These are phyloP conservation scores for Maudiozyma serrabonitensis DNA, from an alignment of 805 yeast genomes.

Conservation along the genomic window DNA sequence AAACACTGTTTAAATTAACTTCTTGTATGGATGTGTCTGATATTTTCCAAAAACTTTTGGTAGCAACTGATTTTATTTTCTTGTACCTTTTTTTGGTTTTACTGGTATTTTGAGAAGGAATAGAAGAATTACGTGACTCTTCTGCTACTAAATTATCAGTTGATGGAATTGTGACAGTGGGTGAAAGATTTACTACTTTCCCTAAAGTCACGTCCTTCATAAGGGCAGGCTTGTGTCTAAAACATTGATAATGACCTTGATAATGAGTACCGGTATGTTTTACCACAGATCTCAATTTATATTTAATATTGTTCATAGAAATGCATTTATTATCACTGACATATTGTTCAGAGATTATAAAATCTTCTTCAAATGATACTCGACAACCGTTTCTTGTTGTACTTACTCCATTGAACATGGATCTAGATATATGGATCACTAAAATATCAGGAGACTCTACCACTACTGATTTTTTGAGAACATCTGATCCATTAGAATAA, in stretches of 20 bases:
- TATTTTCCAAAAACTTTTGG: conserved; percentile 72
- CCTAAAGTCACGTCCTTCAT: conserved; percentile 9
- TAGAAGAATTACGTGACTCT: not conserved
- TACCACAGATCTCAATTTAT: conserved; percentile 60
- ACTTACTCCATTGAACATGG: conserved; percentile 58
- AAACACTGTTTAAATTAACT: conserved; percentile 44
- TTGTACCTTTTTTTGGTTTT: conserved; percentile 30
- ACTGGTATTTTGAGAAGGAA: too few species aligned
- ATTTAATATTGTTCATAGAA: conserved; percentile 31
- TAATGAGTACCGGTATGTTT: conserved; percentile 84
- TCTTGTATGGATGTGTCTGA: conserved; percentile 70
- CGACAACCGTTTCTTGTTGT: conserved; percentile 68
- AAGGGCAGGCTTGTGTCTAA: conserved; percentile 60
- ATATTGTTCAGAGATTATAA: conserved; percentile 36
- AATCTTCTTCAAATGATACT: conserved; percentile 53
- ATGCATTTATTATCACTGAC: conserved; percentile 10
- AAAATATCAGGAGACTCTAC: conserved; percentile 61
- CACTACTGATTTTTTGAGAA: conserved; percentile 54
- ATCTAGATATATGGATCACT: conserved; percentile 78
- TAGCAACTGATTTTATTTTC: conserved; percentile 45
- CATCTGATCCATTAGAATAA: conserved; percentile 46
- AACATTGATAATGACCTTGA: conserved; percentile 87
- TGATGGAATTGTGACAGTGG: not conserved
- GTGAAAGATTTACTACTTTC: not conserved
- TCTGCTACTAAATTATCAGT: not conserved